These are phyloP conservation scores for Alternaria triticina DNA, from an alignment of 2,329 filamentous ascomycete genomes.

Conservation along the genomic window DNA sequence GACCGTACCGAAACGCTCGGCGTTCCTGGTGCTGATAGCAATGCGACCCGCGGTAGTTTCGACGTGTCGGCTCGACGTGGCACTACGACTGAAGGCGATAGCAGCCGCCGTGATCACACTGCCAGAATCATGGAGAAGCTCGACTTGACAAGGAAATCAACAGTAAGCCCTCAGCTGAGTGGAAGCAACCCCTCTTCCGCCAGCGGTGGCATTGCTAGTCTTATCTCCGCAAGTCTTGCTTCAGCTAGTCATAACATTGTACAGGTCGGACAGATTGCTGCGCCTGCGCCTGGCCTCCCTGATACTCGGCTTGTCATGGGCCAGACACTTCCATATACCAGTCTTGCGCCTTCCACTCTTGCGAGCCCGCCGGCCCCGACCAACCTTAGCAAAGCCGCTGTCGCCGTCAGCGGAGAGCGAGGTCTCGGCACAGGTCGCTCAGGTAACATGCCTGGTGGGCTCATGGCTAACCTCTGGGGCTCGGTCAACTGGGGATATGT, in stretches of 20 bases:
- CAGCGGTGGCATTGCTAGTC: conserved; percentile 76
- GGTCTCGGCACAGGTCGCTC: conserved; percentile 67
- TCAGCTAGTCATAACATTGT: conserved; percentile 80
- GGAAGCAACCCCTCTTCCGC: conserved; percentile 51
- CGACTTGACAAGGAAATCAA: conserved; percentile 83
- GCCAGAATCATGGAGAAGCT: conserved; percentile 91
- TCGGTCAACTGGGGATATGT: conserved; percentile 80
- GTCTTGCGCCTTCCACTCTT: conserved; percentile 80
- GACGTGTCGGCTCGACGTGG: conserved; percentile 66
- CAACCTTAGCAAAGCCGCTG: conserved; percentile 83
- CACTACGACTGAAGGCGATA: conserved; percentile 70
- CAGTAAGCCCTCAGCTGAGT: conserved; percentile 59
- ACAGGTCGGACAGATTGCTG: conserved; percentile 64
- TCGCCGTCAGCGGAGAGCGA: conserved; percentile 79
- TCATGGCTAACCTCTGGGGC: conserved; percentile 94
- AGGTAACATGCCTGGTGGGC: conserved; percentile 77
- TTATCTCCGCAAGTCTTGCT: conserved; percentile 78
- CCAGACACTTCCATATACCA: conserved; percentile 63
- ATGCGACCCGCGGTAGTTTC: conserved; percentile 70
- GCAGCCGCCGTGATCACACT: conserved; percentile 77
- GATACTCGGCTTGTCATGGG: conserved; percentile 46
- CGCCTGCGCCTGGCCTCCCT: conserved; percentile 44
- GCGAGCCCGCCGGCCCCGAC: conserved; percentile 84
- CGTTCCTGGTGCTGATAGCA: conserved; percentile 64
- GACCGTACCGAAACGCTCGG: conserved; percentile 72